A percentile compares a stretch with the other conserved stretches of the same genome.
These are phyloP conservation scores for Pythium chondricola DNA, from an alignment of 352 stramenopile genomes.

Conservation along the genomic window DNA sequence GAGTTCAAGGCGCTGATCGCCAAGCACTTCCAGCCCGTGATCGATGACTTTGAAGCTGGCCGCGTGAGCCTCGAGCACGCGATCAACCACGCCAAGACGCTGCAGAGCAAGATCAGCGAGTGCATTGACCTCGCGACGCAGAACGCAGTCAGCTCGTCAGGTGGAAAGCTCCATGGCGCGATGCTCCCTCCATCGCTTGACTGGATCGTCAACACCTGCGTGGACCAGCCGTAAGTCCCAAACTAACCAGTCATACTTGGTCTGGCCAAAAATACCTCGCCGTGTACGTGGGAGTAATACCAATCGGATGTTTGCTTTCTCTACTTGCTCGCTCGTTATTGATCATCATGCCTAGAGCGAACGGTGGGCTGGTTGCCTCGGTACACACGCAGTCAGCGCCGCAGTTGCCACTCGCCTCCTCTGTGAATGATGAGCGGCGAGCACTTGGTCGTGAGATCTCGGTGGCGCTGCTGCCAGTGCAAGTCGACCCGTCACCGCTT, in stretches of 20 bases:
- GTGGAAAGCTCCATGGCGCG: neutral
- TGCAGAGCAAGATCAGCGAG: neutral
- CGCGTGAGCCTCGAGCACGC: neutral
- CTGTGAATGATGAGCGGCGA: neutral
- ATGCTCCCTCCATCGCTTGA: conserved; percentile 1
- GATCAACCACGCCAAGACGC: neutral
- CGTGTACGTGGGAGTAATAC: neutral
- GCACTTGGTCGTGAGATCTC: conserved; percentile 6
- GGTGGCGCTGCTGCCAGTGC: neutral
- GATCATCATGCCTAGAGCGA: neutral
- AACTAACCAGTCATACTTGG: too few species aligned
- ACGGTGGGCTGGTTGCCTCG: neutral
- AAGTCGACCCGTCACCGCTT: neutral
- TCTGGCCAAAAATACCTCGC: neutral
- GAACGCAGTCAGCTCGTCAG: neutral
- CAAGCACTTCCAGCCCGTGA: neutral
- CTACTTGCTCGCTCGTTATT: too few species aligned
- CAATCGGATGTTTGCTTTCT: neutral
- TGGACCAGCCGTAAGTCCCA: neutral
- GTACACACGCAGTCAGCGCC: conserved; percentile 9
- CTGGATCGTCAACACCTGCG: conserved; percentile 12
- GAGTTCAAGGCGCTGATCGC: conserved; percentile 6
- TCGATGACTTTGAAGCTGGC: neutral
- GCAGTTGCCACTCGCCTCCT: conserved; percentile 1
- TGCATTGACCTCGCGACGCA: conserved; percentile 12